Conservation (phyloP, 257 asterid genomes). For the Solanum bulbocastanum region DNA sequence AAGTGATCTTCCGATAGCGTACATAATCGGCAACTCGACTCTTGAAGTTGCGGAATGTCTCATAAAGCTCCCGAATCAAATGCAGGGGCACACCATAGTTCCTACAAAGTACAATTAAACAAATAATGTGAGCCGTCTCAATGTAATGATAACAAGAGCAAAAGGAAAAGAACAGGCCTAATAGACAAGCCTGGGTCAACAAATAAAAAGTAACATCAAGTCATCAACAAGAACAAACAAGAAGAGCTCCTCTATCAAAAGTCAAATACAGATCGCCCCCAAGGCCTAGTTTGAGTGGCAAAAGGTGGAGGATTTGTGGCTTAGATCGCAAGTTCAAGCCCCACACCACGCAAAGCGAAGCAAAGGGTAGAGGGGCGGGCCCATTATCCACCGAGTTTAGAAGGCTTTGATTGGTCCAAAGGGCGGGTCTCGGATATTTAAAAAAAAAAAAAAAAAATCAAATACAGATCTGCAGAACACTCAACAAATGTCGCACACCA, state of each 20-base stretch:
- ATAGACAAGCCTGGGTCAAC: neutral
- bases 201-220: neutral
- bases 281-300: no score
- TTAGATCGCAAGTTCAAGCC: no score
- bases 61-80: conserved; percentile 92
- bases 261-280: neutral
- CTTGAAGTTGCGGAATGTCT: conserved; percentile 90
- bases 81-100: conserved; percentile 95
- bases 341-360: no score
- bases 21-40: conserved; percentile 81
- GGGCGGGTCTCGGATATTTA: no score
- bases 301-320: no score
- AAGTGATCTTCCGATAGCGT: conserved; percentile 88
- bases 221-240: neutral
- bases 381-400: no score
- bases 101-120: conserved; percentile 24
- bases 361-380: no score
- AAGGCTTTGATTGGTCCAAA: no score
- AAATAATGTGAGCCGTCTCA: neutral
- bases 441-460: neutral
- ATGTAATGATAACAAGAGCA: neutral
- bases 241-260: neutral
- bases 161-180: neutral
- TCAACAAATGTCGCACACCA: neutral
- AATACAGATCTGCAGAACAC: neutral